Evolutionary conservation across 192 early-diverging fungal genomes (phyloP).

Genomic region (Chytriomyces sp.): DNA sequence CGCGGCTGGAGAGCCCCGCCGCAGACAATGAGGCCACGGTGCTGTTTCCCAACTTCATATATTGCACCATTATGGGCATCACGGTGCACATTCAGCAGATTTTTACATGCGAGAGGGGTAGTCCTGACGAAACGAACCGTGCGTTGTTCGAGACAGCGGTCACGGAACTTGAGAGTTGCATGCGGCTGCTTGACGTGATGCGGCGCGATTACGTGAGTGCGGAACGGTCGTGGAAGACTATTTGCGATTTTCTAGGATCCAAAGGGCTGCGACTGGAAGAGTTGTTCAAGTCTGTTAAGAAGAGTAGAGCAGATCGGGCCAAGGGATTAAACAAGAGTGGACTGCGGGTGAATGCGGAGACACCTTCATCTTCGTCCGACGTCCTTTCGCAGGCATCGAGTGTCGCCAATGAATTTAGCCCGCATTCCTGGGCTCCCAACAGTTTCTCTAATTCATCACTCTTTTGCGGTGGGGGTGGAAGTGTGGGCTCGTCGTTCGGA

Average conservation of each 20-base stretch:
- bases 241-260: slow-evolving; percentile 6
- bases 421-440: not conserved
- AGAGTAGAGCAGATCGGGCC: too few species aligned
- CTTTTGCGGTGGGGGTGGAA: not conserved
- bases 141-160: not conserved
- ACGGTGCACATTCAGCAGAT: slow-evolving; percentile 2
- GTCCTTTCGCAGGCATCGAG: too few species aligned
- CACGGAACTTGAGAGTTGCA: slow-evolving; percentile 1
- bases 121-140: not conserved
- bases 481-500: not conserved
- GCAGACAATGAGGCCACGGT: slow-evolving; percentile 6
- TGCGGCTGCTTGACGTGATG: slow-evolving; percentile 17
- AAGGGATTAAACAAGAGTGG: too few species aligned
- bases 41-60: slow-evolving; percentile 17
- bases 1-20: not conserved
- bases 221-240: slow-evolving; percentile 1
- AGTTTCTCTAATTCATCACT: not conserved
- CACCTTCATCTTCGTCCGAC: not conserved
- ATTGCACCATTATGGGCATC: not conserved
- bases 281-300: not conserved
- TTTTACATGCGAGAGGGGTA: not conserved
- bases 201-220: not conserved
- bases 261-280: slow-evolving; percentile 24
- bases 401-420: not conserved
- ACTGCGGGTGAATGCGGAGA: too few species aligned